Evolutionary conservation across 2,329 filamentous ascomycete species (phyloP), one percentile per base, ranked within the genome.

Genomic region (Aspergillus costaricaensis): DNA sequence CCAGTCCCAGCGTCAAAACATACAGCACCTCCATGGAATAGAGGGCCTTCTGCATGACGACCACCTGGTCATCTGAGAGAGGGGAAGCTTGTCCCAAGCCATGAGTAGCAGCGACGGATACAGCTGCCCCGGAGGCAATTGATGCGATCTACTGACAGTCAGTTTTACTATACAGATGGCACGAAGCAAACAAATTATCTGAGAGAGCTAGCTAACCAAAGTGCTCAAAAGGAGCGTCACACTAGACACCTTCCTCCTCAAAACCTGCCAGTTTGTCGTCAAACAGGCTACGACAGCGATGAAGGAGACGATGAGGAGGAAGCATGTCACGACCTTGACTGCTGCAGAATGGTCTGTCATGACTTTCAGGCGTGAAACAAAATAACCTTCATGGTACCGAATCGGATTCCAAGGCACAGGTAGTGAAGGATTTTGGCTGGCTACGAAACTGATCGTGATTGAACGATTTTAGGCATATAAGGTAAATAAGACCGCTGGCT

Each of bases 261-360:
- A 17, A 5, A 53, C 32, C 17, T 58, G 57, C 57, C 57, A 58
- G 41, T 50, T 58, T 43, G 57, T 47, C 17, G 52, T 19, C 17
- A 58, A 41, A n/a, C 57, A 58, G 17, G 49, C 49, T 12, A 19
- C 49, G 17, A 58, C 57, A 1, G 50, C 57, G 12, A 39, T 50
- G 14, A n/a, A 36, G 19, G 57, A 58, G 38, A 53, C 41, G n/a
- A 58, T 58, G 12, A 58, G 17, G 39, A 58, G 51, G 32, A 58
- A 58, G n/a, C 57, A 58, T n/a, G 19, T 17, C 17, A 58, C 32
- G 21, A 58, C 27, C 41, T 58, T 58, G 23, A 54, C 32, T 15
- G 50, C 57, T 19, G 57, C 36, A 10, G 48, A 47, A 25, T 54
- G 15, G 9, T 38, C 49, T 27, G 36, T 27, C 36, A 58, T 43